Base-by-base conservation (phyloP, 768 basidiomycete species). In the Amylocystis lapponica region DNA sequence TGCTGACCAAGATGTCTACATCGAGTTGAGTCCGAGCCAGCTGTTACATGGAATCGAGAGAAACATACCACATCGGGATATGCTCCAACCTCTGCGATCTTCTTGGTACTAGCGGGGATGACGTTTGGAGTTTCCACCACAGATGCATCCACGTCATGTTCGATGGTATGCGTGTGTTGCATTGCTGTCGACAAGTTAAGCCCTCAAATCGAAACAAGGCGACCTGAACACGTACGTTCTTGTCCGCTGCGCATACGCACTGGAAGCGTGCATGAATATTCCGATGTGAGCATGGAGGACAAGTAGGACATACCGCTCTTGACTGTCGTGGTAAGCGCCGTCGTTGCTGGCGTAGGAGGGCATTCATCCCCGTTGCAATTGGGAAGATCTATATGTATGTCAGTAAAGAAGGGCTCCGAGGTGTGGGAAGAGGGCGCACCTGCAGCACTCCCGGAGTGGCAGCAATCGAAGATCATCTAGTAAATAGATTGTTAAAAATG, bases 381-480 rank as follows among this genome's bases (percentile, higher is more conserved):
- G 8, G 46, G 46, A 3, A 51, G 43, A 38, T 51, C 50, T 50
- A 20, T 11, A n/a, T n/a, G 19, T 13, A 36, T 20, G 16, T 21
- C 9, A 6, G 12, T 25, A 19, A 42, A 16, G 17, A 20, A 21
- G 9, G 23, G 41, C 31, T 23, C n/a, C n/a, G n/a, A n/a, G n/a
- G n/a, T 40, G 39, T 7, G 4, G 19, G 31, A 3, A 30, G 16
- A 21, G 5, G 21, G 31, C 41, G 13, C 27, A 48, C 50, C 50
- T 5, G 47, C 45, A 16, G 44, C 45, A 0, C 41, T 52, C 9
- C 57, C 57, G 20, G 57, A 58, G 33, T 59, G 57, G 30, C 60
- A 61, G 32, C 53, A 57, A 39, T 61, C 60, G 34, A 61, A 55
- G 17, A 61, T 45, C 35, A 58, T 55, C 60, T 61, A 19, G n/a